phyloP scores from a whole-genome alignment of 257 asterid genomes.

The Fraxinus pennsylvanica region DNA sequence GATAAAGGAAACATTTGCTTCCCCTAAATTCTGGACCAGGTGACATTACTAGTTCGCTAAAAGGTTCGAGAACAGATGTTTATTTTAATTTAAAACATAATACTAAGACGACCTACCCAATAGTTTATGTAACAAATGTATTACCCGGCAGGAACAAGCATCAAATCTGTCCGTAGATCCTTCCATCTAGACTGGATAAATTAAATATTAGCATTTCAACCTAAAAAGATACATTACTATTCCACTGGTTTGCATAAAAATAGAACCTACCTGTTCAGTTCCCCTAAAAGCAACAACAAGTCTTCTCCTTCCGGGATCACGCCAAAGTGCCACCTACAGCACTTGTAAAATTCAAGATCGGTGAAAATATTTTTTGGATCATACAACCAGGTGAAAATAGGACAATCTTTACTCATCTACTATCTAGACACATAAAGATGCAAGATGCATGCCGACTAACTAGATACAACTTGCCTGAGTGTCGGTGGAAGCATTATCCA shows the following conservation, averaged over 20 bases:
- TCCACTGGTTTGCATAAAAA: conserved; percentile 4
- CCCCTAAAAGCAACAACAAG: conserved; percentile 97
- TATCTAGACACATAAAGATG: background rate
- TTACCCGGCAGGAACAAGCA: conserved; percentile 96
- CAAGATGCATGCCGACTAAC: background rate
- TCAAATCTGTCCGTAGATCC: conserved; percentile 85
- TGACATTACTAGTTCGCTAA: no score
- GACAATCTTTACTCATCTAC: background rate
- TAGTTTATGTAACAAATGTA: conserved; percentile 16
- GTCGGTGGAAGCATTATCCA: conserved; percentile 85
- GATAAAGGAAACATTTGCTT: no score
- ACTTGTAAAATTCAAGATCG: conserved; percentile 28
- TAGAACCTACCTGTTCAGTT: conserved; percentile 89
- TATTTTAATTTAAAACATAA: no score
- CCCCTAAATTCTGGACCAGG: no score
- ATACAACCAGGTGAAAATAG: conserved; percentile 13
- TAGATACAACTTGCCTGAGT: conserved; percentile 68
- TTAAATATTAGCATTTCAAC: conserved; percentile 31
- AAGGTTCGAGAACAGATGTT: no score
- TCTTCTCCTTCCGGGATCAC: conserved; percentile 70
- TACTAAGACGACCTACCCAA: no score
- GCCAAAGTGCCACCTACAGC: conserved; percentile 93
- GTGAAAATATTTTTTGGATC: conserved; percentile 17
- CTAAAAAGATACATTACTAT: background rate
- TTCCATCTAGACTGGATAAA: conserved; percentile 81